Conservation (phyloP, 2,329 filamentous ascomycete genomes). For the Chrysoporthe deuterocubensis region DNA sequence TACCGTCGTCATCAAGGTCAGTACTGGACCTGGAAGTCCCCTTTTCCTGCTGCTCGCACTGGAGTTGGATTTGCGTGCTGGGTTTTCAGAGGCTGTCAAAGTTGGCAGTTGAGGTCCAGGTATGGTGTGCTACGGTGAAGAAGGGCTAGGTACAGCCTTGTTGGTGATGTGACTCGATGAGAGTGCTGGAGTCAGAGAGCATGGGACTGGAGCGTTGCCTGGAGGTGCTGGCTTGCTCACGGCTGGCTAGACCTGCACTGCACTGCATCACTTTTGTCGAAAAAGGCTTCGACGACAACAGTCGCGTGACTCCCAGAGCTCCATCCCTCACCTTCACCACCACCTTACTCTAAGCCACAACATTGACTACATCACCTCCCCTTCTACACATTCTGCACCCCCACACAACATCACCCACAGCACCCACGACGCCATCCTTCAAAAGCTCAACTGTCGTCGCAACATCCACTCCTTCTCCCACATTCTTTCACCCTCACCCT, state of each 20-base stretch:
- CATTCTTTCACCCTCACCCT: not conserved
- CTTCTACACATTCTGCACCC: not conserved
- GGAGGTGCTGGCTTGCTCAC: not conserved
- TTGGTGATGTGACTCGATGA: not conserved
- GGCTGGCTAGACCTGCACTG: not conserved
- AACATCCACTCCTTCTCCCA: not conserved
- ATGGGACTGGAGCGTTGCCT: not conserved
- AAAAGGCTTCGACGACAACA: not conserved
- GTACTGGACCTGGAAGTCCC: slow-evolving; percentile 13
- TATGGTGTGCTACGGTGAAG: not conserved
- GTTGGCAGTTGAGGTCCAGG: not conserved
- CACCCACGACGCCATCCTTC: not conserved
- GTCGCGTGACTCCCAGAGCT: not conserved
- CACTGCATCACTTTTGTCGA: not conserved
- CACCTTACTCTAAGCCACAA: not conserved
- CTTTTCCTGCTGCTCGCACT: not conserved
- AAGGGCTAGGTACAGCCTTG: not conserved
- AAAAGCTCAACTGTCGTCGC: not conserved
- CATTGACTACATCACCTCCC: not conserved
- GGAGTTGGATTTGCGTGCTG: not conserved
- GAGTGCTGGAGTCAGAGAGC: not conserved
- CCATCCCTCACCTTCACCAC: not conserved
- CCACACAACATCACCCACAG: not conserved
- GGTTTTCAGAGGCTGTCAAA: not conserved
- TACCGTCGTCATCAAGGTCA: slow-evolving; percentile 24